Base-by-base conservation (phyloP, 371 early-diverging fungal genomes). In the Circinella minor region DNA sequence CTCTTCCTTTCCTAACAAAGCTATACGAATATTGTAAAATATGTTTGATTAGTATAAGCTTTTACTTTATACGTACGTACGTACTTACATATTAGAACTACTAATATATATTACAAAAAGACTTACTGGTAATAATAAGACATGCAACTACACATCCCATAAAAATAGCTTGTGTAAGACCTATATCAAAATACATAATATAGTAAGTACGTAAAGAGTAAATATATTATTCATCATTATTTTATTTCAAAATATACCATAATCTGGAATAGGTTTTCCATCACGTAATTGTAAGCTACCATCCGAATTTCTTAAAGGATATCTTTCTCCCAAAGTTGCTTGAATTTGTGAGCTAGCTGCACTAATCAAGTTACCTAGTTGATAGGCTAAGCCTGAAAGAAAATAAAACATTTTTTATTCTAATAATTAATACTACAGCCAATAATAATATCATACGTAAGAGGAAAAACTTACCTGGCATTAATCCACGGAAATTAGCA, bases 281-380 rank as follows among this genome's bases (percentile, higher is more conserved):
- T 74, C 59, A 48, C 78, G 76, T 46, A 76, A 54, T 20, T 72
- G 71, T 47, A 60, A 59, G 10, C 63, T 76, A 3, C 84, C 86
- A 60, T 83, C 78, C 0, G 61, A 59, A 48, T 78, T 77, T 18
- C 67, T 49, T 17, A 81, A 39, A 10, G 77, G 80, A 64, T 81
- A 82, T 49, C 62, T 71, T 55, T 88, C 92, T 54, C 89, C 91
- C 64, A 90, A 72, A 5, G 81, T 78, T 13, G 92, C 90, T 66
- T 92, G 88, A 37, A 91, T 90, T 70, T 90, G 91, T 64, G 88
- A 85, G 34, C 88, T 85, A 10, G 90, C 86, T 13, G 91, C 87
- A 51, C 87, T 81, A 48, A 91, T 84, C 68, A 91, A 74, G 69
- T 89, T 93, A 64, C 92, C 92, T 14, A 90, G 75, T 72, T 93